phyloP scores from a whole-genome alignment of 2,329 filamentous ascomycete species.

The Hawksworthiomyces lignivorus region DNA sequence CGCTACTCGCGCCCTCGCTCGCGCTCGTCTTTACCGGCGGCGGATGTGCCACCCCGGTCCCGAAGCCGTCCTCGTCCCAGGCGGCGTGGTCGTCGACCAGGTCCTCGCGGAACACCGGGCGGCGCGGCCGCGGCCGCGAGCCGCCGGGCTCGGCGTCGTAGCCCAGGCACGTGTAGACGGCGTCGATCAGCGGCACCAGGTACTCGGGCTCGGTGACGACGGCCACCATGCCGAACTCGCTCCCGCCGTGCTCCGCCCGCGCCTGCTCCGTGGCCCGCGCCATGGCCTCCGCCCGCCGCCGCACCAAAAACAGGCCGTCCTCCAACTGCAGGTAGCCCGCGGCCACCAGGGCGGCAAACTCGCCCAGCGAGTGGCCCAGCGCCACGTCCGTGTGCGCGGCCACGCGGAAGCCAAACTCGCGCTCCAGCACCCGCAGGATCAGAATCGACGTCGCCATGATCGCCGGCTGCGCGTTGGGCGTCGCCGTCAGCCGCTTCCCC shows the following conservation, averaged over 20 bases:
- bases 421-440: constrained; percentile 79
- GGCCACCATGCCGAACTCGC: constrained; percentile 93
- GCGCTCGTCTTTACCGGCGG: too few relatives aligned
- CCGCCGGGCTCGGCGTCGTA: constrained; percentile 58
- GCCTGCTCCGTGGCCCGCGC: constrained; percentile 64
- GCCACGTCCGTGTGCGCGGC: constrained; percentile 69
- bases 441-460: constrained; percentile 94
- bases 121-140: constrained; percentile 37
- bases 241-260: constrained; percentile 58
- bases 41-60: neutral
- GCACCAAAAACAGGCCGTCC: constrained; percentile 71
- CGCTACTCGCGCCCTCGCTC: too few relatives aligned
- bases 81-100: constrained; percentile 50
- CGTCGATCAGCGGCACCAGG: constrained; percentile 59
- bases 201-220: constrained; percentile 80
- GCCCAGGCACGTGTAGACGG: constrained; percentile 73
- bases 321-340: constrained; percentile 71
- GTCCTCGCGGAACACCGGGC: constrained; percentile 60
- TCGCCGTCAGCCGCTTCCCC: constrained; percentile 67
- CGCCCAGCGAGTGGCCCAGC: constrained; percentile 83
- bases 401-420: constrained; percentile 71
- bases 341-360: constrained; percentile 85
- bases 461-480: constrained; percentile 84
- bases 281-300: constrained; percentile 75
- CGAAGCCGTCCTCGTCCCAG: neutral